These are phyloP conservation scores for Syncephalastrum sp. DNA, from an alignment of 371 early-diverging fungal genomes.

Conservation along the genomic window DNA sequence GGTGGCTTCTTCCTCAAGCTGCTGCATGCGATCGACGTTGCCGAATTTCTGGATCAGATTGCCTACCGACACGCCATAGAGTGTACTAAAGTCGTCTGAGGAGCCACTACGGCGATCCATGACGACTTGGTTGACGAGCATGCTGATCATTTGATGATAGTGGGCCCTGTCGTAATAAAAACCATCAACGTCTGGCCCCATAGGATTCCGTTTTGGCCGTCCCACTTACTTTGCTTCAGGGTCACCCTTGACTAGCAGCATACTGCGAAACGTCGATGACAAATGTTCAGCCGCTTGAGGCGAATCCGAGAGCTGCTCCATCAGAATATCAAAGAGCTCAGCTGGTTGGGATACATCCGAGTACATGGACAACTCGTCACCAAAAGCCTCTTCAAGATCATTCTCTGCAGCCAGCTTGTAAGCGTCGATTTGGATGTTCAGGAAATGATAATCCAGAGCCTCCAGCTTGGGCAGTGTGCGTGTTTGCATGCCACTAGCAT, in stretches of 20 bases:
- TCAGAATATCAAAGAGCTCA: constrained; percentile 64
- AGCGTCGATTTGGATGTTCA: constrained; percentile 65
- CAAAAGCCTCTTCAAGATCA: constrained; percentile 37
- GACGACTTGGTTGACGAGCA: constrained; percentile 69
- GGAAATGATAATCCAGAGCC: constrained; percentile 53
- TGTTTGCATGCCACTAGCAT: constrained; percentile 52
- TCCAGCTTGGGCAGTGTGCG: constrained; percentile 54
- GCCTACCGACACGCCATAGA: constrained; percentile 20
- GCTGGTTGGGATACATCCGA: constrained; percentile 51
- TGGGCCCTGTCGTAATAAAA: constrained; percentile 28
- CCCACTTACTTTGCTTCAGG: constrained; percentile 32
- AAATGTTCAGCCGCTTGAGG: constrained; percentile 63
- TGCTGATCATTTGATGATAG: constrained; percentile 67
- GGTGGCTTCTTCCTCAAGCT: constrained; percentile 16
- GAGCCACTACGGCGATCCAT: constrained; percentile 59
- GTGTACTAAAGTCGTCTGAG: constrained; percentile 41
- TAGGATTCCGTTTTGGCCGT: not conserved
- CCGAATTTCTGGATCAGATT: constrained; percentile 61
- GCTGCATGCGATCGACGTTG: constrained; percentile 62
- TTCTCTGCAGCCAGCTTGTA: constrained; percentile 69
- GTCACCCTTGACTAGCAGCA: constrained; percentile 67
- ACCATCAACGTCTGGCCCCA: not conserved
- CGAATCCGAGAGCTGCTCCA: constrained; percentile 57
- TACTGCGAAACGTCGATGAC: constrained; percentile 62
- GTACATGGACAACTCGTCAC: constrained; percentile 18